Evolutionary conservation across 805 yeast species (phyloP), one percentile per base, ranked within the genome.

Genomic region (Cyberlindnera maritima): DNA sequence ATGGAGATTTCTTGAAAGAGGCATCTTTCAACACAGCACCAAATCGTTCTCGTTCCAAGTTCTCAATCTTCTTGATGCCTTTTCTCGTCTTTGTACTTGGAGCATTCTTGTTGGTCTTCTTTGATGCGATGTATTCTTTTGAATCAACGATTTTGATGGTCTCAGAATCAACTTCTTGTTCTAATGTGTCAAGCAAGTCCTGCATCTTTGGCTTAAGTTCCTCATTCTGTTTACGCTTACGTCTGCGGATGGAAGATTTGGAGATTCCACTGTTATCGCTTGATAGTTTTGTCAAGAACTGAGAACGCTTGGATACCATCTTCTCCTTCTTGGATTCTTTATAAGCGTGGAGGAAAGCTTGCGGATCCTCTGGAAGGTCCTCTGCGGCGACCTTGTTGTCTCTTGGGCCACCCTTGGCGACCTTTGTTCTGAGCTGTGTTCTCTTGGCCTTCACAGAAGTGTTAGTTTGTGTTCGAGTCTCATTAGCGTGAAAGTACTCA

Each of bases 181-280:
- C 75, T 43, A 86, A 68, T 15, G 77, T 79, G 25, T 69, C 69
- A 45, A 81, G 67, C 38, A 86, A 64, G 54, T 86, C 94, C 44
- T 74, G 71, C 78, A 86, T 74, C 57, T 81, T 76, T 4, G 91
- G 88, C 56, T 77, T 78, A 49, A 87, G 67, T 54, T 82, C 79
- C 47, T 84, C 85, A 56, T 76, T 77, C 41, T 73, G 70, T 56
- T 74, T 77, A 53, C 87, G 79, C 56, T 83, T 82, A 54, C 88
- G 74, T 63, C 83, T 74, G 59, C 88, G 74, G 3, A 75, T 51
- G 0, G 89, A 70, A 6, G 88, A 81, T 60, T 85, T 86, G 18
- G 89, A 81, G 36, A 86, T 72, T 19, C 78, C 77, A 17, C 39
- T 59, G 6, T 66, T 67, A 48, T 63, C 59, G 23, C 58, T 59